Evolutionary conservation across 2,329 filamentous ascomycete species (phyloP), one percentile per base, ranked within the genome.

Genomic region (Alternaria burnsii): DNA sequence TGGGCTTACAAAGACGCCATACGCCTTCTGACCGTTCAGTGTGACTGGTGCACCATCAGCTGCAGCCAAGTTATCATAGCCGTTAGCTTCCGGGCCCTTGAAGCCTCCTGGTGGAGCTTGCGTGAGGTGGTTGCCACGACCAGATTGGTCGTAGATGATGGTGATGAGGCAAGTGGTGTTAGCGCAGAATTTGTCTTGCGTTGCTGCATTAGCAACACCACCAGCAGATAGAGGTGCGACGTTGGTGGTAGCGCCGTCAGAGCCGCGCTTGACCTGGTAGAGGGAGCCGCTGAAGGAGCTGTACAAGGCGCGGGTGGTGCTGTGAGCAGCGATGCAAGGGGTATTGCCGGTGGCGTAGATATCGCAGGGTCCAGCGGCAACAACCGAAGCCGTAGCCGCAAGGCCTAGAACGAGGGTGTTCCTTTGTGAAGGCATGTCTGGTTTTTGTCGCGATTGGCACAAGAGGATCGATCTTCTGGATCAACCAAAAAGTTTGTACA

Each of bases 61-160:
- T 53, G 81, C 82, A 44, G 88, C 86, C 16, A 88, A 74, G 70
- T 88, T 86, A 74, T 90, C 88, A 69, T 83, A 85, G 47, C 87
- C 87, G 69, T 84, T 81, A 32, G 80, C 43, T 24, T 86, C 85
- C 0, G 87, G 87, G 10, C 88, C 88, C 0, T 69, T 76, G 67
- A 86, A 88, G 30, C 80, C 85, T 1, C 87, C 88, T 0, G 84
- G 83, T 0, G 86, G 85, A 2, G 88, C 88, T 63, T 87, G 87
- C 0, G 84, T 88, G 3, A 90, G 85, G 67, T 90, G 85, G 63
- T 90, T 90, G 1, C 82, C 82, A 1, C 76, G 76, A 55, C 87
- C 87, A 12, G 88, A 88, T 75, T 90, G 88, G 72, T 90, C 88
- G 71, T 90, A 90, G 54, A 89, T 88, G 67, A 86, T 82, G 0